Evolutionary conservation across 208 protist species (phyloP).

Genomic region (Trichomonas gallinae): DNA sequence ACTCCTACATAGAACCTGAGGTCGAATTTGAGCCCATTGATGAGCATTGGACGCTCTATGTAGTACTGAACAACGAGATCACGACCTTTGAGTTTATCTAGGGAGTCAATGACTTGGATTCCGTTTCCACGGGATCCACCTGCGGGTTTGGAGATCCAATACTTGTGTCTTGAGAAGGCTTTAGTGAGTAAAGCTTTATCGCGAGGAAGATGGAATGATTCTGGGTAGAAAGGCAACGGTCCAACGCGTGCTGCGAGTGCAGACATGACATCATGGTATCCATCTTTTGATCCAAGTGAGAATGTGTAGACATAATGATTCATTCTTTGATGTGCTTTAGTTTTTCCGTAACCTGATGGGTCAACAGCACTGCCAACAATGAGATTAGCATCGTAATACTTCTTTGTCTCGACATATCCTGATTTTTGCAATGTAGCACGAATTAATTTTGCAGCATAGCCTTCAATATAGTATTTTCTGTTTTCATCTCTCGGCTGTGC

Average conservation of each 20-base stretch:
- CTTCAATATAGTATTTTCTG: neutral
- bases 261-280: neutral
- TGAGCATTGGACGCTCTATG: neutral
- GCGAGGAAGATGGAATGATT: neutral
- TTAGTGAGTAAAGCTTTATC: neutral
- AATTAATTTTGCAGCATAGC: neutral
- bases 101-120: neutral
- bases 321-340: neutral
- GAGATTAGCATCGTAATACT: neutral
- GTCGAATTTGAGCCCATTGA: conserved; percentile 40
- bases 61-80: neutral
- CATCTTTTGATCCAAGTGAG: neutral
- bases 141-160: neutral
- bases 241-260: neutral
- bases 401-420: neutral
- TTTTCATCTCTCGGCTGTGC: neutral
- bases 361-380: neutral
- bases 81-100: neutral
- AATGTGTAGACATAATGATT: neutral
- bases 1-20: conserved; percentile 31
- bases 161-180: neutral
- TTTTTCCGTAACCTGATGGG: neutral
- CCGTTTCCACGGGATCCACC: neutral
- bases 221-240: neutral
- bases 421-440: neutral